Conservation (phyloP, 1,284 basidiomycete species). For the Xerocomus amazonicus region DNA sequence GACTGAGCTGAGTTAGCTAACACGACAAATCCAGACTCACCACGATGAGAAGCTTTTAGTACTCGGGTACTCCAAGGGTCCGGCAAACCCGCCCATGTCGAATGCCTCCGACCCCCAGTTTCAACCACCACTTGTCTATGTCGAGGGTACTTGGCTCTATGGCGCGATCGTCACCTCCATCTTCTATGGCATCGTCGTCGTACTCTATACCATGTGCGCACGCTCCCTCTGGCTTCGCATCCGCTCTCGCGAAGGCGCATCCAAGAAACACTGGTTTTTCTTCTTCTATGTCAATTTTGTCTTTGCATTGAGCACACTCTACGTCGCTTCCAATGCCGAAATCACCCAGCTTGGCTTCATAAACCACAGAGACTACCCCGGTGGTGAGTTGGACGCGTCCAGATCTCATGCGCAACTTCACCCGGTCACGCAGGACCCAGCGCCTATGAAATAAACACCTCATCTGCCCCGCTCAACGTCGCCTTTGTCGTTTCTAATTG, state of each 20-base stretch:
- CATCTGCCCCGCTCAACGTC: constrained; percentile 26
- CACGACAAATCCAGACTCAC: not conserved
- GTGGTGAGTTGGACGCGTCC: constrained; percentile 23
- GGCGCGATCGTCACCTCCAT: constrained; percentile 29
- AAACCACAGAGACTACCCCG: constrained; percentile 35
- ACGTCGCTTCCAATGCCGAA: constrained; percentile 22
- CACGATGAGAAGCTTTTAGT: not conserved
- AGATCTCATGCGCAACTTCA: not conserved
- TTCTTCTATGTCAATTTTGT: constrained; percentile 31
- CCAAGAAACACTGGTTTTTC: constrained; percentile 24
- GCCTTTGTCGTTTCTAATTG: constrained; percentile 32
- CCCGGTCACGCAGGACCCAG: constrained; percentile 18
- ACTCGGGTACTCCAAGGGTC: too few relatives aligned
- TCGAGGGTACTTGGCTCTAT: constrained; percentile 32
- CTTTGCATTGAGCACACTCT: constrained; percentile 33
- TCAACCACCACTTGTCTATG: constrained; percentile 20
- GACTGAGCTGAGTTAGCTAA: not conserved
- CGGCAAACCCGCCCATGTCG: constrained; percentile 10
- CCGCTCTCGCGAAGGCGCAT: constrained; percentile 3
- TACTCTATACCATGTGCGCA: constrained; percentile 28
- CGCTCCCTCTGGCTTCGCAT: constrained; percentile 29
- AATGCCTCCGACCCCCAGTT: constrained; percentile 11
- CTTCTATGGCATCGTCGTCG: constrained; percentile 31
- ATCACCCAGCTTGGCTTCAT: constrained; percentile 35
- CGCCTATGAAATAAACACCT: constrained; percentile 23